A percentile compares a stretch with the other conserved stretches of the same genome.
phyloP scores from a whole-genome alignment of 1,139 yeast species.

The Lodderomyces theae region DNA sequence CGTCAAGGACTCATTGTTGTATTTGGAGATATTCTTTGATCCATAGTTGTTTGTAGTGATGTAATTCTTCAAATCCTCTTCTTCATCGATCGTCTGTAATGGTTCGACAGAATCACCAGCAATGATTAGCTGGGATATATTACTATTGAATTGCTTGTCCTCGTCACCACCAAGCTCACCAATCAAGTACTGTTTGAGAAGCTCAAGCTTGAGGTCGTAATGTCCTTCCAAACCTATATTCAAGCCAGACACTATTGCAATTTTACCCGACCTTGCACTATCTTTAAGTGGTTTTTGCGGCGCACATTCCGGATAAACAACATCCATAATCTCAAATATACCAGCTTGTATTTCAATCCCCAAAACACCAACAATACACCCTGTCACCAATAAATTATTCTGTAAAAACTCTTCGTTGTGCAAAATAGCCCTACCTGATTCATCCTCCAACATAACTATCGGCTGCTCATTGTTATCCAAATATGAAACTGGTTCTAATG shows the following conservation, averaged over 20 bases:
- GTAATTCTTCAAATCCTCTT: constrained; percentile 26
- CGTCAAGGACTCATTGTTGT: constrained; percentile 39
- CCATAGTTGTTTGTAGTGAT: constrained; percentile 46
- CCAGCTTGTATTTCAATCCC: constrained; percentile 89
- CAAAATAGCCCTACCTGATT: constrained; percentile 80
- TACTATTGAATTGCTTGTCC: constrained; percentile 23
- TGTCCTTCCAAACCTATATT: constrained; percentile 45
- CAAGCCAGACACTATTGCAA: constrained; percentile 78
- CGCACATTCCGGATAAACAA: constrained; percentile 64
- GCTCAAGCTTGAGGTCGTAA: constrained; percentile 48
- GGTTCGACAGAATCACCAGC: constrained; percentile 74
- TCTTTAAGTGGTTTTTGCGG: constrained; percentile 48
- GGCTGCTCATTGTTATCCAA: constrained; percentile 27
- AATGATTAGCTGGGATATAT: constrained; percentile 57
- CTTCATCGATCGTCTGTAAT: constrained; percentile 19
- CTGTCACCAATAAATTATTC: constrained; percentile 68
- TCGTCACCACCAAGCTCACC: constrained; percentile 59
- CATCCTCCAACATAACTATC: constrained; percentile 84
- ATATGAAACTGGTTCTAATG: constrained; percentile 32
- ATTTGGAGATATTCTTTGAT: constrained; percentile 50
- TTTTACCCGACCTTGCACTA: constrained; percentile 14
- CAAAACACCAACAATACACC: constrained; percentile 76
- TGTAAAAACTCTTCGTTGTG: constrained; percentile 58
- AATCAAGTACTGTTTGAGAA: constrained; percentile 67
- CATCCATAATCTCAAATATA: constrained; percentile 78